These are phyloP conservation scores for Phytophthora citrophthora DNA, from an alignment of 352 stramenopile species.

Conservation along the genomic window DNA sequence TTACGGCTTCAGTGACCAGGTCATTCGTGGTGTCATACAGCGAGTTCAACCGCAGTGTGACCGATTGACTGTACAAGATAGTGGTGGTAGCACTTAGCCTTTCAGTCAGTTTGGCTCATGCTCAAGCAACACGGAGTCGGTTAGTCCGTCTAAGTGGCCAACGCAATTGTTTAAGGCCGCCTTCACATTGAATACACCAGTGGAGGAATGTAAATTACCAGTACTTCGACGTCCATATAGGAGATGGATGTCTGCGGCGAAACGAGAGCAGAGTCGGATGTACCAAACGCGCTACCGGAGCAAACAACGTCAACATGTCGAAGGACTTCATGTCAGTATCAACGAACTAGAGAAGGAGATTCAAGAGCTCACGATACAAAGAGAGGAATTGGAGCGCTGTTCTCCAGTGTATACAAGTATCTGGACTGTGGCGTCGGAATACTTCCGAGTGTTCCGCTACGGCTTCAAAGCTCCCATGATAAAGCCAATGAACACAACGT, in stretches of 20 bases:
- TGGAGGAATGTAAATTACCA: too few species aligned
- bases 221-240: neutral
- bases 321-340: constrained; percentile 4
- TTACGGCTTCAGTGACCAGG: neutral
- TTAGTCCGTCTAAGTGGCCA: too few species aligned
- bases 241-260: constrained; percentile 2
- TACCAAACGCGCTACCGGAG: constrained; percentile 17
- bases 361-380: constrained; percentile 6
- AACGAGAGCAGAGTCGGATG: constrained; percentile 13
- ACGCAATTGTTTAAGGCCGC: too few species aligned
- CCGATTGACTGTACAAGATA: neutral
- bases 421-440: constrained; percentile 19
- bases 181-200: too few species aligned
- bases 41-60: neutral
- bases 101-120: too few species aligned
- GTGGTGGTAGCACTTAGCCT: too few species aligned
- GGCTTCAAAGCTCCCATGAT: constrained; percentile 1
- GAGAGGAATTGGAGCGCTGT: constrained; percentile 1
- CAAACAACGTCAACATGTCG: constrained; percentile 1
- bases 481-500: neutral
- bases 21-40: constrained; percentile 7
- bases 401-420: constrained; percentile 6
- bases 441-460: constrained; percentile 17
- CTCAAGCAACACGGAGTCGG: too few species aligned
- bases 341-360: constrained; percentile 1